A percentile compares a stretch with the other conserved stretches of the same genome.
phyloP scores from a whole-genome alignment of 2,329 filamentous ascomycete genomes.

The Trichoderma sp. region DNA sequence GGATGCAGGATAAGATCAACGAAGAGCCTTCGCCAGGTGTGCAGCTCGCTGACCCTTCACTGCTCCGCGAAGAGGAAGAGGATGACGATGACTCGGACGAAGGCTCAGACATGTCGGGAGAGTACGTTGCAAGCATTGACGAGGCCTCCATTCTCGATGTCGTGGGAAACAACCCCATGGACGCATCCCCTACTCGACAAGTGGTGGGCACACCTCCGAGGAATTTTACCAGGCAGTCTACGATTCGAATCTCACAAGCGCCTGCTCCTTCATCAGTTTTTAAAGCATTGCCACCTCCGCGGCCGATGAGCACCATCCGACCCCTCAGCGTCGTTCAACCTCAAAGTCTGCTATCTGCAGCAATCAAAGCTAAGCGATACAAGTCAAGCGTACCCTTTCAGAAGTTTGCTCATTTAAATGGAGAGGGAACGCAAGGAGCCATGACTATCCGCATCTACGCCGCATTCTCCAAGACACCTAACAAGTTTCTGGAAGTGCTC shows the following conservation, averaged over 20 bases:
- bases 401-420: slow-evolving; percentile 71
- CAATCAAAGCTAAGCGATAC: slow-evolving; percentile 68
- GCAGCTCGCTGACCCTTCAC: slow-evolving; percentile 46
- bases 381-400: slow-evolving; percentile 71
- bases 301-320: slow-evolving; percentile 62
- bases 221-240: slow-evolving; percentile 60
- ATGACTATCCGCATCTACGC: slow-evolving; percentile 75
- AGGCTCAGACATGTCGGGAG: slow-evolving; percentile 60
- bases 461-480: slow-evolving; percentile 63
- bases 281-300: slow-evolving; percentile 66
- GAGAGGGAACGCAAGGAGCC: slow-evolving; percentile 74
- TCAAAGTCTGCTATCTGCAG: slow-evolving; percentile 67
- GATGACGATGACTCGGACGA: slow-evolving; percentile 60
- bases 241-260: slow-evolving; percentile 59
- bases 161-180: slow-evolving; percentile 58
- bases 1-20: slow-evolving; percentile 39
- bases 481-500: slow-evolving; percentile 67
- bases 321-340: slow-evolving; percentile 67
- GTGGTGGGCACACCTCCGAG: slow-evolving; percentile 63
- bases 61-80: slow-evolving; percentile 57
- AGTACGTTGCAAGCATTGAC: slow-evolving; percentile 66
- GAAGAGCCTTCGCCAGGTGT: slow-evolving; percentile 40
- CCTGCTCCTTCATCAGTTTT: slow-evolving; percentile 56
- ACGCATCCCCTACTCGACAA: slow-evolving; percentile 52
- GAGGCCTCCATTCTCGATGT: slow-evolving; percentile 69